phyloP scores from a whole-genome alignment of 345 rosid genomes.

The Melaleuca quinquenervia region DNA sequence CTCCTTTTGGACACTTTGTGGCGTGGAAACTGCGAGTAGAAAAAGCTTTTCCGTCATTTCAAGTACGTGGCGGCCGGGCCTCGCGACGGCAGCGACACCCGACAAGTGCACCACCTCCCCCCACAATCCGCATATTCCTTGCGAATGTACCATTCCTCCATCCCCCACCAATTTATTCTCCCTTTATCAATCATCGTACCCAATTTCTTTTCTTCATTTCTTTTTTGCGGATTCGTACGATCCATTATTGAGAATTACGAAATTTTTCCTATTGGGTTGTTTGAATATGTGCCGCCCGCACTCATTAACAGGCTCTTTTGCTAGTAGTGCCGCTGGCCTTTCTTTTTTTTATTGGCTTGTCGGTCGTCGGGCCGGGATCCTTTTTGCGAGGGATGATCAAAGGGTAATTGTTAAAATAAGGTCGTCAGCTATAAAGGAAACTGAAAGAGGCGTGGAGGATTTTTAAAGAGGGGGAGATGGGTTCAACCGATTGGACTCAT shows the following conservation, averaged over 20 bases:
- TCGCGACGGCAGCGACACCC: not conserved
- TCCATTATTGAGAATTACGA: not conserved
- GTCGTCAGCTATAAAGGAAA: not conserved
- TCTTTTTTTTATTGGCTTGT: not conserved
- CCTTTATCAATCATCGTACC: not conserved
- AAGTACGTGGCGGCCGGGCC: conserved; percentile 7
- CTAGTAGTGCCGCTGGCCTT: not conserved
- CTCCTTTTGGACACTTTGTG: not conserved
- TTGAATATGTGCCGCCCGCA: not conserved
- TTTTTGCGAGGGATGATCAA: no score
- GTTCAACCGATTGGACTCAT: no score
- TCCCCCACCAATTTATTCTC: not conserved
- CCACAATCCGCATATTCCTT: conserved; percentile 1
- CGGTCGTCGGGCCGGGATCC: not conserved
- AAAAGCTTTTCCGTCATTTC: not conserved
- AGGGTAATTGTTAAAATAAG: not conserved
- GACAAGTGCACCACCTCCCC: not conserved
- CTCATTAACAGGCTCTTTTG: not conserved
- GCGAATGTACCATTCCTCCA: not conserved
- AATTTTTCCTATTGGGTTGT: not conserved
- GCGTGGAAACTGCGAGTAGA: not conserved
- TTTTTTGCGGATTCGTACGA: no score
- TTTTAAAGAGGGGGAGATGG: not conserved
- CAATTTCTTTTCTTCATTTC: not conserved
- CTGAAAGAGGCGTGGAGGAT: not conserved